Base-by-base conservation (phyloP, 495 filamentous ascomycete genomes). In the Staphylotrichum tortipilum region DNA sequence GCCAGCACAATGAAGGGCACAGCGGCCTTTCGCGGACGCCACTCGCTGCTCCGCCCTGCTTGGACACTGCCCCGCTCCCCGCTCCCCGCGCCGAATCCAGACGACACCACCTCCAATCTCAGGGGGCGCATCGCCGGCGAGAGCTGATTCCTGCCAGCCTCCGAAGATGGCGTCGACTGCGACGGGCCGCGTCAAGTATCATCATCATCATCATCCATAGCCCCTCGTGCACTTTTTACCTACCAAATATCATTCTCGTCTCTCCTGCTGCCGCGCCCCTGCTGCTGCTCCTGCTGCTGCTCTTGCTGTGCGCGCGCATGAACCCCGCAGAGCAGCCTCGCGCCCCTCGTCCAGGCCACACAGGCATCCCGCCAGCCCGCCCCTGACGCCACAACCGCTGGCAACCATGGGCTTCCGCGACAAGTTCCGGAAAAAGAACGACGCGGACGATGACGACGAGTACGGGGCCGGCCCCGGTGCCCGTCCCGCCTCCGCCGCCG, bases 391-490 rank as follows among this genome's bases (percentile, higher is more conserved):
- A n/a, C n/a, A n/a, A n/a, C n/a, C n/a, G n/a, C 34, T n/a, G 15
- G 23, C 23, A 21, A 44, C 28, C 10, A 91, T 91, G 88, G 77
- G 84, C 28, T 65, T 91, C 48, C 79, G 79, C 63, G 80, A 88
- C 51, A 71, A 89, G 28, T 71, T 91, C 46, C 85, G 82, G 67
- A 89, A 84, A 69, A 83, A 83, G 64, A 77, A 86, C 33, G 56
- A 51, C 40, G 31, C 65, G 28, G 78, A 78, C 49, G 66, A 74
- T 40, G 68, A 58, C 35, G 63, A 71, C 31, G 58, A n/a, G n/a
- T n/a, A n/a, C n/a, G n/a, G n/a, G n/a, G n/a, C n/a, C n/a, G n/a
- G n/a, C n/a, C n/a, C n/a, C n/a, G n/a, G n/a, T n/a, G n/a, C n/a
- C n/a, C n/a, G n/a, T n/a, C n/a, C 62, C 50, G 60, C 64, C 38